A percentile compares a stretch with the other conserved stretches of the same genome.
These are phyloP conservation scores for Polychaeton citri DNA, from an alignment of 2,329 filamentous ascomycete genomes.

Conservation along the genomic window DNA sequence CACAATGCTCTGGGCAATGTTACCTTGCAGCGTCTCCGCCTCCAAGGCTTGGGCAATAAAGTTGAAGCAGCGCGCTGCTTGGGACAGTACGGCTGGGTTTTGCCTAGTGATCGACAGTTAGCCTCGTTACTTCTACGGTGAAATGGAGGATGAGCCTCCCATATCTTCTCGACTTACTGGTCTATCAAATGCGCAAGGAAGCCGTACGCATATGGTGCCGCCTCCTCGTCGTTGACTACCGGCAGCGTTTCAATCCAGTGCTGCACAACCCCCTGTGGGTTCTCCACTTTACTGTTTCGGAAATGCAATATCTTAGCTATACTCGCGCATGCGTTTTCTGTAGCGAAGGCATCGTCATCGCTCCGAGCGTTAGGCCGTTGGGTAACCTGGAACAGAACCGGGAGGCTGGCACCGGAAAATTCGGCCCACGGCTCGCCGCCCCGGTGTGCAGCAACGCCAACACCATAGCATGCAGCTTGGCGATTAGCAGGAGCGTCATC, in stretches of 20 bases:
- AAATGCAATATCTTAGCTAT: slow-evolving; percentile 95
- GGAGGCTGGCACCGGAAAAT: slow-evolving; percentile 69
- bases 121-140: too few relatives aligned
- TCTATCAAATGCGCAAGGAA: slow-evolving; percentile 87
- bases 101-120: slow-evolving; percentile 42
- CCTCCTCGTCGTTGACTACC: slow-evolving; percentile 90
- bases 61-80: slow-evolving; percentile 70
- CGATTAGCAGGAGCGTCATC: slow-evolving; percentile 82
- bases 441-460: slow-evolving; percentile 87
- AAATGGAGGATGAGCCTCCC: too few relatives aligned
- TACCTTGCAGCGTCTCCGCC: slow-evolving; percentile 75
- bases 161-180: slow-evolving; percentile 54
- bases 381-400: slow-evolving; percentile 72
- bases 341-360: slow-evolving; percentile 92
- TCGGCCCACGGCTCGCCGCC: slow-evolving; percentile 78
- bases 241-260: slow-evolving; percentile 88
- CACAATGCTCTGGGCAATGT: slow-evolving; percentile 66
- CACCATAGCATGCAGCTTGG: slow-evolving; percentile 90
- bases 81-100: slow-evolving; percentile 66
- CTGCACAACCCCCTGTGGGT: slow-evolving; percentile 61
- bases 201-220: slow-evolving; percentile 86
- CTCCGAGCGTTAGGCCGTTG: slow-evolving; percentile 68
- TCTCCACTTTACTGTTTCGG: slow-evolving; percentile 60
- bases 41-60: slow-evolving; percentile 81
- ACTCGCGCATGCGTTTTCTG: slow-evolving; percentile 90